These are phyloP conservation scores for Ambrosia hybrid DNA, from an alignment of 140 eudicot genomes.

Conservation along the genomic window DNA sequence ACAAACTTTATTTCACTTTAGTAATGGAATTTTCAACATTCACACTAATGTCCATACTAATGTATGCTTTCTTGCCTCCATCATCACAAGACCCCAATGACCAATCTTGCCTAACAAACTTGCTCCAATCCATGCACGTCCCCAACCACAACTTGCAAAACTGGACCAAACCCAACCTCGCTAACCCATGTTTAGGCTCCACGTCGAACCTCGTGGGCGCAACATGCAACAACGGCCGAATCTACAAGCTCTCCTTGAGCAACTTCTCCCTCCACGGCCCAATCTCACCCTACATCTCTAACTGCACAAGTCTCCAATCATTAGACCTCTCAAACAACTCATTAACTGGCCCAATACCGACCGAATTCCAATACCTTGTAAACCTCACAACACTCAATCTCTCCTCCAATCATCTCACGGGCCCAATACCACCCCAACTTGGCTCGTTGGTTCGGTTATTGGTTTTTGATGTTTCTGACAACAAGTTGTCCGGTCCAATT, in stretches of 20 bases:
- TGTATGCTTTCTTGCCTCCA: conserved; percentile 34
- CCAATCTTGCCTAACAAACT: conserved; percentile 60
- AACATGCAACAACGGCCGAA: conserved; percentile 93
- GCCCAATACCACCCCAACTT: conserved; percentile 67
- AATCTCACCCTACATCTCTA: conserved; percentile 64
- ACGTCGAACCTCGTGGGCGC: conserved; percentile 69
- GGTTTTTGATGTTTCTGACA: conserved; percentile 68
- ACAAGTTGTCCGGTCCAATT: conserved; percentile 57
- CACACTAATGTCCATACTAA: conserved; percentile 22
- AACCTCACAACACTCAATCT: conserved; percentile 85
- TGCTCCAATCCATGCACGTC: conserved; percentile 58
- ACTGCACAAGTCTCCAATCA: conserved; percentile 84
- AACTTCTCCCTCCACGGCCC: conserved; percentile 59
- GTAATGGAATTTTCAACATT: conserved; percentile 31
- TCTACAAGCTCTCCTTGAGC: conserved; percentile 57
- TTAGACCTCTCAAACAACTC: conserved; percentile 79
- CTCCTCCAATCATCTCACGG: conserved; percentile 62
- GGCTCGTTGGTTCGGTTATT: conserved; percentile 60
- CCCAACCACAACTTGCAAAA: conserved; percentile 52
- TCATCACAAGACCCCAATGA: conserved; percentile 66
- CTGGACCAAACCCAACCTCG: conserved; percentile 66
- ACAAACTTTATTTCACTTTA: not conserved
- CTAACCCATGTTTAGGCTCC: conserved; percentile 72
- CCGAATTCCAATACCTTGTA: conserved; percentile 52
- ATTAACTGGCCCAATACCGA: conserved; percentile 66